Base-by-base conservation (phyloP, 2,329 filamentous ascomycete genomes). In the Chalaropsis thielavioides region DNA sequence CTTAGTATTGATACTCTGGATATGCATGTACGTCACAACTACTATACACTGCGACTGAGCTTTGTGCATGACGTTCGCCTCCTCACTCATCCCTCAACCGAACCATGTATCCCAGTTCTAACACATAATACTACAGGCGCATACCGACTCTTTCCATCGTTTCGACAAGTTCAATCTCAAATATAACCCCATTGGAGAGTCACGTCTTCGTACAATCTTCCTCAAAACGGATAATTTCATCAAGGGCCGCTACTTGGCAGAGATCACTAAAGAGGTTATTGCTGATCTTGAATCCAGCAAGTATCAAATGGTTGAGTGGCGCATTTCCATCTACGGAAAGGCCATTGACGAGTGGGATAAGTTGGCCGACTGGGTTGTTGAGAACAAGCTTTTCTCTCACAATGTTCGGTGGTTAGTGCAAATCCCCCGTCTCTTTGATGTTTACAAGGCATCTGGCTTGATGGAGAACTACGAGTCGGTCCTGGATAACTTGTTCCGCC, bases 141-240 rank as follows among this genome's bases (percentile, higher is more conserved):
- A 99, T 72, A 96, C 90, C 11, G 94, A 99, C 75, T 95, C 90
- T 0, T 99, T 99, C 77, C 94, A 99, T 75, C 89, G 94, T 3
- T 99, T 99, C 73, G 94, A 99, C 79, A 99, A 99, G 75, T 99
- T 99, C 81, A 99, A 99, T 73, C 79, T 99, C 65, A 99, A 99
- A 74, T 99, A 99, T 74, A 99, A 99, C 70, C 94, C 94, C 0
- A 86, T 99, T 68, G 94, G 94, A 61, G 94, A 99, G 76, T 97
- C 94, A 54, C 86, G 94, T 64, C 78, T 99, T 65, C 85, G 94
- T 71, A 96, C 94, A n/a, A 99, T 99, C 70, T 99, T 99, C 74
- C 79, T 99, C 64, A 99, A 99, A 78, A 99, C 94, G 10, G 94
- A 99, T 76, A 99, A 99, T 73, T 92, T 91, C 74, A 96, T 99